Base-by-base conservation (phyloP, 1,139 yeast species). In the Blastobotrys apis region DNA sequence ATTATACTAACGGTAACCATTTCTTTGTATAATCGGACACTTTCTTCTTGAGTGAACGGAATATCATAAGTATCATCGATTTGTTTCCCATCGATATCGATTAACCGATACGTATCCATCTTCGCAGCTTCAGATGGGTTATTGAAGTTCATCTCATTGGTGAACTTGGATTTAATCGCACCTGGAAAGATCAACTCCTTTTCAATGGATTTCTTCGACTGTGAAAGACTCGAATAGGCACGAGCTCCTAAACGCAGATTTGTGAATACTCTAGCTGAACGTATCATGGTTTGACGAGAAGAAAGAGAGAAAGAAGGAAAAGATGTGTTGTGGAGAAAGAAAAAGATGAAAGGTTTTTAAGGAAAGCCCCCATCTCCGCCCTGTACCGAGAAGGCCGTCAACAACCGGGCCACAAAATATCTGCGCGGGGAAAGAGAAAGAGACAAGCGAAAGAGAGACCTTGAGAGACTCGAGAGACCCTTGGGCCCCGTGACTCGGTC, bases 1-100 rank as follows among this genome's bases (percentile, higher is more conserved):
- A 61, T 48, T 30, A 61, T 58, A 39, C 58, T 52, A 29, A 63
- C 51, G 4, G 64, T 60, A 37, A 63, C 49, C 68, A 64, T 64
- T 27, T 63, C 63, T 23, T 47, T 51, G 52, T 64, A 64, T 63
- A 64, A 55, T 45, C 57, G 55, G 23, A 55, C 21, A 3, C 63
- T 52, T 33, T 60, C 50, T 9, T 58, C 58, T 42, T 57, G 44
- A 22, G 53, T 40, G 36, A 62, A 53, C 4, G 63, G 59, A 26
- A 59, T 48, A 25, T 53, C 48, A 36, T 54, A 58, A 12, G 44
- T 43, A 13, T 46, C 39, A 43, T 62, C 66, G n/a, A 59, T 43
- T 39, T 53, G 55, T 13, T 49, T 47, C 9, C 68, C 68, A 39
- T 62, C 62, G 16, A 55, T 48, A 32, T 59, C 62, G 20, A 62